Evolutionary conservation across 148 eudicot genomes (phyloP), one percentile per base, ranked within the genome.

Genomic region (Selenicereus undatus): DNA sequence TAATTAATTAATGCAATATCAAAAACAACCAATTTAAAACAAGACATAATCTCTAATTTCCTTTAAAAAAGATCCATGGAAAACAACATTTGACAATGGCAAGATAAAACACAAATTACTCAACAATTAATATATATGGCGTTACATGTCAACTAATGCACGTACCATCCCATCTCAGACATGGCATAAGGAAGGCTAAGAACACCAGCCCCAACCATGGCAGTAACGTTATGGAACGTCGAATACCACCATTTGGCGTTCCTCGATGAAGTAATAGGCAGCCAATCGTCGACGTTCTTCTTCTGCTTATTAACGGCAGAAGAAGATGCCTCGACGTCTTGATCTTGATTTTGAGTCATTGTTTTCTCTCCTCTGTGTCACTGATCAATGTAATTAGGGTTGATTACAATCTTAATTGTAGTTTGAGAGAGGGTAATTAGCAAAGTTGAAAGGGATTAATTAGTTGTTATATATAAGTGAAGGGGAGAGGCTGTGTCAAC

Each of bases 171-270:
- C 50, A 82, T 76, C 24, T 82, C 81, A 2, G 85, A 78, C 85
- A 82, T 78, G 74, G 81, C 85, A 51, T 62, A 82, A 1, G 85
- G 84, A 62, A 82, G 81, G 60, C 85, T 78, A 65, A 82, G 85
- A 39, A 82, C 81, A 42, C 87, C 87, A 2, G 84, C 86, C 3
- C 86, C 86, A 50, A 84, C 86, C 86, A 84, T 84, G 48, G 83
- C 86, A 0, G 84, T 84, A 1, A 84, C 86, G 66, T 84, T 84
- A 17, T 84, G 86, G 16, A 84, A 81, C 2, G 83, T 68, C 36
- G 86, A 78, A 73, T 81, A 84, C 91, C 91, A 88, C 91, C 91
- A 89, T 73, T 87, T 87, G 3, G 81, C 83, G 21, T 77, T 85
- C 43, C 82, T 42, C 43, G 70, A 21, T 18, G 83, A 77, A 1